Base-by-base conservation (phyloP, 768 basidiomycete genomes). In the Harrya chromipes region DNA sequence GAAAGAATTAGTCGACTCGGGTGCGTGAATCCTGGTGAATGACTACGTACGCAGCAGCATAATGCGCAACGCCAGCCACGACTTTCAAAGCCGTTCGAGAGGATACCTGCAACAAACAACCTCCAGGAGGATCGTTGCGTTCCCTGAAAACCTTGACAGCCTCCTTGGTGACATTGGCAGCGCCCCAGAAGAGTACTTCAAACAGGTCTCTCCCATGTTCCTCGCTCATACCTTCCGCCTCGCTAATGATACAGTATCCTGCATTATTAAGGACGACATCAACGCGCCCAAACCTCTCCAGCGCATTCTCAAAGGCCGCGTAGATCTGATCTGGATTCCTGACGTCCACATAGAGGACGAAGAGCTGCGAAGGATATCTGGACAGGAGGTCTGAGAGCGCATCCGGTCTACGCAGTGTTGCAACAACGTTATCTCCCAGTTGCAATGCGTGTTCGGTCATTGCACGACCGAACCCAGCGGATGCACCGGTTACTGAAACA, bases 241-340 rank as follows among this genome's bases (percentile, higher is more conserved):
- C 74, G 16, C 60, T 61, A 16, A 70, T 43, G 24, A 69, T 46
- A 8, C 52, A 61, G 36, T 53, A 54, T 35, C 52, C 64, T 52
- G 77, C 76, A 50, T 78, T 79, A 54, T 72, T 77, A 52, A 73
- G 69, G 6, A 78, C 76, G 42, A 77, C 59, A 44, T 78, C 78
- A 14, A 77, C 54, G 26, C 70, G 61, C 5, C 74, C 75, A 58
- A 77, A 78, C 13, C 54, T 55, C 24, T 63, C 58, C 35, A 68
- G 51, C 0, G 70, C 68, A 39, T 54, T 50, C 13, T 53, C 56
- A 50, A 78, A 79, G 0, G 67, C 73, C 6, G 55, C 55, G 9
- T 33, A 52, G 43, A 76, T 69, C 4, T 73, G 66, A 13, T 55
- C 50, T 2, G 49, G 51, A 19, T 56, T 50, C 19, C 61, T 68